Evolutionary conservation across 2,329 filamentous ascomycete species (phyloP).

Genomic region (Penicillium sp.): DNA sequence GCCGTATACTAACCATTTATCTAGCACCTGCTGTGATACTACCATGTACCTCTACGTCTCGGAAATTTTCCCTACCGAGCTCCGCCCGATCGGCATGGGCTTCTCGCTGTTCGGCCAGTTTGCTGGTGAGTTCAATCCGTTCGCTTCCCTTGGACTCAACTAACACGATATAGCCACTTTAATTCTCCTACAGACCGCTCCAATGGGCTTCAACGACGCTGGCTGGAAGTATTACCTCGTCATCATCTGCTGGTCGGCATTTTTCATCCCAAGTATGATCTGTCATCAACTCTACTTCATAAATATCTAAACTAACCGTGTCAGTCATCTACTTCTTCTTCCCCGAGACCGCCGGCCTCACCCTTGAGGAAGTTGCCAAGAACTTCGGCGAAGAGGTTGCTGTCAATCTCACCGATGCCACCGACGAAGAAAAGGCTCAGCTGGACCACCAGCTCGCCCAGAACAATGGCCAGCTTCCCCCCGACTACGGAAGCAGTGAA

Average conservation of each 20-base stretch:
- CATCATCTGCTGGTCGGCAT: constrained; percentile 44
- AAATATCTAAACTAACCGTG: constrained; percentile 1
- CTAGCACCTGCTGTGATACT: constrained; percentile 45
- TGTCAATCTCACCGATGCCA: constrained; percentile 44
- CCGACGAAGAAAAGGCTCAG: constrained; percentile 36
- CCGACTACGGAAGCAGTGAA: not conserved
- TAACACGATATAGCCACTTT: constrained; percentile 37
- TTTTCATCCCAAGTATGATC: constrained; percentile 39
- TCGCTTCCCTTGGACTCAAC: not conserved
- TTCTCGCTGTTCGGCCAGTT: constrained; percentile 51
- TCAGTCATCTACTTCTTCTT: constrained; percentile 45
- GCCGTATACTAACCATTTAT: constrained; percentile 7
- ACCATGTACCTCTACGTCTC: constrained; percentile 47
- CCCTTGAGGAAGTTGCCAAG: constrained; percentile 45
- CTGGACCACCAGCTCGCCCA: constrained; percentile 16
- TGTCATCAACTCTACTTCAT: not conserved
- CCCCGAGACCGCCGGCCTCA: constrained; percentile 42
- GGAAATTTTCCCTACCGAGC: constrained; percentile 49
- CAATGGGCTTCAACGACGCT: constrained; percentile 42
- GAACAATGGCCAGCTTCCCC: not conserved
- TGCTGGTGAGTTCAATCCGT: constrained; percentile 26
- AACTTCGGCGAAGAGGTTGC: constrained; percentile 52
- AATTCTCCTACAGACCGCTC: constrained; percentile 47
- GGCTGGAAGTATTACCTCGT: constrained; percentile 52
- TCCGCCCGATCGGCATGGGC: constrained; percentile 51